phyloP scores from a whole-genome alignment of 2,329 filamentous ascomycete genomes.

The Talaromyces islandicus region DNA sequence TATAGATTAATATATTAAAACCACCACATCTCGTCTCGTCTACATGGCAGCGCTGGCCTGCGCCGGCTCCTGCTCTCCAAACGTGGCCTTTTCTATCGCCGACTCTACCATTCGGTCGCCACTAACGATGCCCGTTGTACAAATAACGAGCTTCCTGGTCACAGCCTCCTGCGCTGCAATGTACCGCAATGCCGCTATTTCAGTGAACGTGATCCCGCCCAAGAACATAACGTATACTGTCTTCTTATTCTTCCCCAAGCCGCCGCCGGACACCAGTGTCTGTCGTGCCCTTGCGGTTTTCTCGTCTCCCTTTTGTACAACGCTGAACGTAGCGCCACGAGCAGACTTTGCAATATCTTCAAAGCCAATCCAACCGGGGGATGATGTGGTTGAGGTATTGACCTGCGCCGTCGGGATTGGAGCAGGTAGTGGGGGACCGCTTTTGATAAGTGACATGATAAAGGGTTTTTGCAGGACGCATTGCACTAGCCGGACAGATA shows the following conservation, averaged over 20 bases:
- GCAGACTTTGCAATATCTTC: conserved; percentile 87
- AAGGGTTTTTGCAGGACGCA: conserved; percentile 88
- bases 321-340: conserved; percentile 82
- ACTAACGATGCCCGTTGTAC: conserved; percentile 84
- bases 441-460: conserved; percentile 64
- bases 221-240: conserved; percentile 95
- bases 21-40: not conserved
- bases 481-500: conserved; percentile 86
- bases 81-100: conserved; percentile 67
- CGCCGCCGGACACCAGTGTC: conserved; percentile 63
- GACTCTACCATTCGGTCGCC: conserved; percentile 84
- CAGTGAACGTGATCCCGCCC: conserved; percentile 93
- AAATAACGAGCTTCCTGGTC: conserved; percentile 72
- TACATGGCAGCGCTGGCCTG: not conserved
- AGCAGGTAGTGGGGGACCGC: conserved; percentile 44
- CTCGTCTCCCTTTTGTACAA: conserved; percentile 85
- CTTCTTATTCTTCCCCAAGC: conserved; percentile 57
- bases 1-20: not conserved
- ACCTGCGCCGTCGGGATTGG: conserved; percentile 25
- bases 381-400: conserved; percentile 50
- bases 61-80: conserved; percentile 30
- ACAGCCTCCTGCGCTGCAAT: conserved; percentile 75
- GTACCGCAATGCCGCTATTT: conserved; percentile 89
- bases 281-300: conserved; percentile 83
- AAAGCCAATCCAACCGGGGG: conserved; percentile 86